Evolutionary conservation across 2,329 filamentous ascomycete species (phyloP), one percentile per base, ranked within the genome.

Genomic region (Ophiostoma ips): DNA sequence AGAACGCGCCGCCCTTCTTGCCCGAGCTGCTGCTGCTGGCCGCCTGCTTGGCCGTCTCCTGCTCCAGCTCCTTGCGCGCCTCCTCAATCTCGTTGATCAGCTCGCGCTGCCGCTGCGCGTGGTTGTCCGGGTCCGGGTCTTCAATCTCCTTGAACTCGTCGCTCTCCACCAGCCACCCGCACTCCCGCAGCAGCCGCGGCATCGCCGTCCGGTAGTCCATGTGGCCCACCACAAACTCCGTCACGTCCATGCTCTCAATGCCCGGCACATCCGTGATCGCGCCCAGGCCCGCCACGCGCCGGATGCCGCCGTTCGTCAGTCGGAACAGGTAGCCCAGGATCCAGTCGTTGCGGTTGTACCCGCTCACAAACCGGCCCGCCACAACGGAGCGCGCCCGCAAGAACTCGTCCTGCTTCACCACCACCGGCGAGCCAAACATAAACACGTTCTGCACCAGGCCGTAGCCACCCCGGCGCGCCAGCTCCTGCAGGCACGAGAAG

Each of bases 61-160:
- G 81, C 60, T 95, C 88, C 3, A 94, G 74, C 59, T 92, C 81
- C 61, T 83, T 88, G 35, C 92, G 79, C 7, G 92, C 92, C 65
- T 94, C 89, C 63, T 96, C 90, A 48, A 98, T 95, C 66, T 98
- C 92, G 59, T 84, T 88, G 62, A 98, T 95, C 38, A 98, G 76
- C 65, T 96, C 90, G 50, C 88, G 77, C 65, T 98, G 92, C 45
- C 89, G 76, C 62, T 87, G 76, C 47, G 79, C 75, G 66, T 96
- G 90, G 58, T 94, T 90, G 0, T 96, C 92, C 0, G 92, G 92
- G 60, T 98, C 92, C 0, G 92, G 88, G 58, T 98, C 92, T 63
- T 96, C 92, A 53, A 98, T 96, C 66, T 98, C 92, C 1, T 78
- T 82, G 61, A 96, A 98, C 62, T 96, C 90, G 58, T 95, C 88